Evolutionary conservation across 2,329 filamentous ascomycete genomes (phyloP).

Genomic region (Aaosphaeria pasadenensis): DNA sequence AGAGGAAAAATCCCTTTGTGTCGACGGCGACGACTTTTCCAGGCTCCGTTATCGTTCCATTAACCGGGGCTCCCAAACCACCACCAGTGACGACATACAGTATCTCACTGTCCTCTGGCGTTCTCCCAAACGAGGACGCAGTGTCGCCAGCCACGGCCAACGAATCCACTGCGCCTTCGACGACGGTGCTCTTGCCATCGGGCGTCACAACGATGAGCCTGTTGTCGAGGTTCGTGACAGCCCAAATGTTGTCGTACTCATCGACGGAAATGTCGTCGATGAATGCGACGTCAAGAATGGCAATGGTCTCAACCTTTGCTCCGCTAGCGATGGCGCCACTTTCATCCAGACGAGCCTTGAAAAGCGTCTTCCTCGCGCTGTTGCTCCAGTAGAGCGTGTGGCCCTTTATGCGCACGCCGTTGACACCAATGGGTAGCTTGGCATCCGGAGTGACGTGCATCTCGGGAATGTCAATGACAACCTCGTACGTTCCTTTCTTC

Average conservation of each 20-base stretch:
- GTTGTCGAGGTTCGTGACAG: slow-evolving; percentile 8
- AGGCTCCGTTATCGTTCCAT: slow-evolving; percentile 17
- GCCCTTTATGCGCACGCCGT: slow-evolving; percentile 16
- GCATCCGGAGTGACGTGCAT: slow-evolving; percentile 8
- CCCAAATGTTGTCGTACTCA: slow-evolving; percentile 11
- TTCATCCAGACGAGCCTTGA: slow-evolving; percentile 11
- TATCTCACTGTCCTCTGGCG: slow-evolving; percentile 8
- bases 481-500: slow-evolving; percentile 4
- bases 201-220: slow-evolving; percentile 4
- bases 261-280: slow-evolving; percentile 18
- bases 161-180: slow-evolving; percentile 4
- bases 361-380: slow-evolving; percentile 5
- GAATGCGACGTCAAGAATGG: neutral
- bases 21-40: slow-evolving; percentile 20
- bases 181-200: slow-evolving; percentile 7
- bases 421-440: slow-evolving; percentile 8
- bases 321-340: slow-evolving; percentile 7
- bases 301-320: neutral
- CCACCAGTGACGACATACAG: slow-evolving; percentile 24
- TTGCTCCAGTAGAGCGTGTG: slow-evolving; percentile 20
- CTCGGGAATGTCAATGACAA: slow-evolving; percentile 9
- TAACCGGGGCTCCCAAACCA: slow-evolving; percentile 9
- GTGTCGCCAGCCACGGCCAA: slow-evolving; percentile 12
- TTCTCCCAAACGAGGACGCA: slow-evolving; percentile 13
- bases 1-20: neutral